Percentiles rank a stretch among this genome's conserved stretches.
Evolutionary conservation across 148 eudicot genomes (phyloP).

Genomic region (Cornus florida): DNA sequence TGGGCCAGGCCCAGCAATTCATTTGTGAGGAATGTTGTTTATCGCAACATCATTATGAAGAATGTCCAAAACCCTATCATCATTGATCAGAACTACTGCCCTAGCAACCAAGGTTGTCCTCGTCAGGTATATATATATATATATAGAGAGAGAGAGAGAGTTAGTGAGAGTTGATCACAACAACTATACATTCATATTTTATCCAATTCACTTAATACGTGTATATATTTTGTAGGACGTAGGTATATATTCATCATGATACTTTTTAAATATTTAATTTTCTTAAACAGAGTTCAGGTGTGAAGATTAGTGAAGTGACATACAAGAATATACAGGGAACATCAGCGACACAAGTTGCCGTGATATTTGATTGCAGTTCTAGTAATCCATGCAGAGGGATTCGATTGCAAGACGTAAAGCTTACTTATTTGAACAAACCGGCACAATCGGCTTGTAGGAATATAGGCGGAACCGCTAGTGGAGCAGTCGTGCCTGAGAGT

Average conservation of each 20-base stretch:
- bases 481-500: conserved; percentile 22
- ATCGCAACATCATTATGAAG: conserved; percentile 26
- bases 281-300: conserved; percentile 31
- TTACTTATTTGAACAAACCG: conserved; percentile 25
- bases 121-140: conserved; percentile 16
- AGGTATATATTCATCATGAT: too few species aligned
- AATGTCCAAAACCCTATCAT: conserved; percentile 37
- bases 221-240: neutral
- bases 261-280: too few species aligned
- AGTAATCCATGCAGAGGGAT: conserved; percentile 37
- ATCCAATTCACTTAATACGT: too few species aligned
- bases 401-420: conserved; percentile 30
- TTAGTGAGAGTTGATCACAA: too few species aligned
- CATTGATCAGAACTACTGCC: conserved; percentile 43
- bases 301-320: conserved; percentile 36
- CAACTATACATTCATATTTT: too few species aligned
- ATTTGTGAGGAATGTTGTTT: conserved; percentile 24
- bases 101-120: conserved; percentile 28
- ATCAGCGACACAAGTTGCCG: conserved; percentile 36
- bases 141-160: too few species aligned
- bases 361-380: conserved; percentile 38
- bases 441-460: conserved; percentile 32
- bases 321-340: conserved; percentile 42
- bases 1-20: conserved; percentile 44
- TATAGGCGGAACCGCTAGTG: conserved; percentile 25